Conservation (phyloP, 768 basidiomycete genomes). For the Mrakia blollopis region DNA sequence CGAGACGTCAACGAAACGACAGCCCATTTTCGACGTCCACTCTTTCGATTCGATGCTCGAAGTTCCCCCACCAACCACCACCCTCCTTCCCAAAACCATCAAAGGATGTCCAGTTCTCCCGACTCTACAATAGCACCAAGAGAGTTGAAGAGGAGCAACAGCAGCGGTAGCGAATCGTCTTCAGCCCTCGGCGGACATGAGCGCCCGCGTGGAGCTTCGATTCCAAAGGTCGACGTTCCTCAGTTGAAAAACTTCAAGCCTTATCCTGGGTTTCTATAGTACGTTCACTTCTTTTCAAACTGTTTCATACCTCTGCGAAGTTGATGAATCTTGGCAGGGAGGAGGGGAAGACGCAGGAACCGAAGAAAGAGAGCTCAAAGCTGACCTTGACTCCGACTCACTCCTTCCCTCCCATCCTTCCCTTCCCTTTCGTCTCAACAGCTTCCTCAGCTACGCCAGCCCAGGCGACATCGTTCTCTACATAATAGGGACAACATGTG, state of each 20-base stretch:
- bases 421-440: neutral
- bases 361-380: neutral
- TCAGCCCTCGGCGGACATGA: neutral
- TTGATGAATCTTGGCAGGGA: neutral
- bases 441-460: slow-evolving; percentile 26
- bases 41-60: neutral
- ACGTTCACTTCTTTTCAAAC: neutral
- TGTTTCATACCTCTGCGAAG: neutral
- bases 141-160: neutral
- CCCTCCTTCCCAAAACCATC: no score
- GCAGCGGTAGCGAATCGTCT: neutral
- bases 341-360: neutral
- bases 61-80: neutral
- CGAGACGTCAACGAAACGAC: no score
- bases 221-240: slow-evolving; percentile 3
- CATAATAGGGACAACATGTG: neutral
- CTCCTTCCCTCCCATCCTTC: neutral
- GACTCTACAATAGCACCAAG: neutral
- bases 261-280: slow-evolving; percentile 24
- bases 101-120: neutral
- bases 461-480: slow-evolving; percentile 2
- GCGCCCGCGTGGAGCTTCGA: neutral
- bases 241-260: slow-evolving; percentile 2
- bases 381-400: no score
- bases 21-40: no score